Percentiles rank a stretch among this genome's conserved stretches.
These are phyloP conservation scores for Protostelium mycophagum DNA, from an alignment of 78 protist species.

Conservation along the genomic window DNA sequence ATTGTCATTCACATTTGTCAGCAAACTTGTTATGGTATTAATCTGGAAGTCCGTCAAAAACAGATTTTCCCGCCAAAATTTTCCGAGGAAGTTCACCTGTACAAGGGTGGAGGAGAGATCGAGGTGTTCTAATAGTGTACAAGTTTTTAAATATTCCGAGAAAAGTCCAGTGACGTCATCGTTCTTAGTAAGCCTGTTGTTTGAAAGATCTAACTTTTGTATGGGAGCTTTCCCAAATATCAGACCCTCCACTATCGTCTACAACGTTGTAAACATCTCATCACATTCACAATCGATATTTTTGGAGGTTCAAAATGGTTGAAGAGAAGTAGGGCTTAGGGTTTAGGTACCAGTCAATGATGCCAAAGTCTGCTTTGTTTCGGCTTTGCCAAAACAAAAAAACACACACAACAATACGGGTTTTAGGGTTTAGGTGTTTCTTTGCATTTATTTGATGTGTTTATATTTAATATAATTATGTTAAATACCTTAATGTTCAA, in stretches of 20 bases:
- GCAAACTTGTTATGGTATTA: background rate
- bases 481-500: too few relatives aligned
- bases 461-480: too few relatives aligned
- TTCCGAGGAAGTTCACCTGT: background rate
- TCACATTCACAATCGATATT: background rate
- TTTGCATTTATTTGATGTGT: too few relatives aligned
- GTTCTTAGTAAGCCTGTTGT: background rate
- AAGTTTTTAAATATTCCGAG: background rate
- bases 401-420: too few relatives aligned
- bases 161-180: background rate
- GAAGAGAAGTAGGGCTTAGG: too few relatives aligned
- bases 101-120: background rate
- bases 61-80: too few relatives aligned
- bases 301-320: too few relatives aligned
- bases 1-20: background rate
- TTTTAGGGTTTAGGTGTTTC: too few relatives aligned
- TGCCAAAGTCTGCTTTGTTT: too few relatives aligned
- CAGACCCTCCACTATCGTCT: background rate
- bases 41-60: background rate
- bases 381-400: too few relatives aligned
- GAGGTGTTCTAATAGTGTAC: background rate
- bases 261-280: background rate
- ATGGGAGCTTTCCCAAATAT: background rate
- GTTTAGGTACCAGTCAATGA: too few relatives aligned
- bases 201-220: background rate